Conservation (phyloP, 257 asterid species). For the Leptodermis oblonga region DNA sequence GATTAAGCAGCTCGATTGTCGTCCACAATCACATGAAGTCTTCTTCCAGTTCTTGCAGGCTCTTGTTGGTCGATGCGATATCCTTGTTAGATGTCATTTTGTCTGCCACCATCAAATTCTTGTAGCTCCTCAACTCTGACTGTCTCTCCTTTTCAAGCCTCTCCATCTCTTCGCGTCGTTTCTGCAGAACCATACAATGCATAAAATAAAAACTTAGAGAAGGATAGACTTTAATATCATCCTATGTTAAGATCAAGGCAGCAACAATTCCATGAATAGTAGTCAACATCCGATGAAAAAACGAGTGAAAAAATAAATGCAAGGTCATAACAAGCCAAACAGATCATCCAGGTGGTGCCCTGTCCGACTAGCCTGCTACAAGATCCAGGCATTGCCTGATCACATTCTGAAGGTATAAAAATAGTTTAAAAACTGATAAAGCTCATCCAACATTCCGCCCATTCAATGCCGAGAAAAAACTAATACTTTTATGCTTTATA, state of each 20-base stretch:
- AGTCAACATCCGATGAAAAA: not conserved
- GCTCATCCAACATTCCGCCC: not conserved
- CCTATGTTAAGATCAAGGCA: not conserved
- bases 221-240: not conserved
- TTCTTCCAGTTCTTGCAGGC: constrained; percentile 93
- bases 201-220: not conserved
- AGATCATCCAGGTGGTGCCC: not conserved
- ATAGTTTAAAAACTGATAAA: not conserved
- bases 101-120: constrained; percentile 91
- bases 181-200: constrained; percentile 32
- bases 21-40: constrained; percentile 71
- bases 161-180: constrained; percentile 80
- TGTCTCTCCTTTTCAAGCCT: constrained; percentile 87
- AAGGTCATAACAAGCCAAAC: not conserved
- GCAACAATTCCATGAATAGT: not conserved
- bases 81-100: constrained; percentile 97
- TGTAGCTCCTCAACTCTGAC: constrained; percentile 89
- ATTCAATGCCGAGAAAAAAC: not conserved
- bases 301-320: too few species aligned
- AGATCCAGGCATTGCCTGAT: not conserved
- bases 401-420: not conserved
- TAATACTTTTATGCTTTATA: not conserved
- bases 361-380: not conserved
- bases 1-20: not conserved
- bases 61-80: constrained; percentile 72